These are phyloP conservation scores for Mortierella sp. DNA, from an alignment of 371 early-diverging fungal species.

Conservation along the genomic window DNA sequence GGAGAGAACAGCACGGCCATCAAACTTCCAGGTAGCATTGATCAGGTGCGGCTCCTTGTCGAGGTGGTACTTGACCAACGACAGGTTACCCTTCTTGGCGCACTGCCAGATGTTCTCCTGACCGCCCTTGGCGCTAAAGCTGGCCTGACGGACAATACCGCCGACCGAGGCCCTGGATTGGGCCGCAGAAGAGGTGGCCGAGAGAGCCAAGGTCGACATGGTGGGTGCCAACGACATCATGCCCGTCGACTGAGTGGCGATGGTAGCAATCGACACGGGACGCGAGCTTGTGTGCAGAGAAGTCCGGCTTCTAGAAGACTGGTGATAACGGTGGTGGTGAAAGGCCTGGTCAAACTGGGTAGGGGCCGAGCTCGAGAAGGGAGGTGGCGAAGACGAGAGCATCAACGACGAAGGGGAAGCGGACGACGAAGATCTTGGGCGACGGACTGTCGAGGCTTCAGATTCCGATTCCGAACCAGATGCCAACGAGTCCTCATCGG, in stretches of 20 bases:
- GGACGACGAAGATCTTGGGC: not conserved
- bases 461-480: not conserved
- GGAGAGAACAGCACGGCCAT: constrained; percentile 52
- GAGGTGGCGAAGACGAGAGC: not conserved
- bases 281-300: constrained; percentile 10
- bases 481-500: not conserved
- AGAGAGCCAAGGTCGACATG: constrained; percentile 51
- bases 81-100: constrained; percentile 52
- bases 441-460: not conserved
- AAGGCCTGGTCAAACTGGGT: not conserved
- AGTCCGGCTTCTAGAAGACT: not conserved
- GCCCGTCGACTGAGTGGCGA: constrained; percentile 47
- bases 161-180: not conserved
- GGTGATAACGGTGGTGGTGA: not conserved
- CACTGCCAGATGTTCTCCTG: constrained; percentile 53
- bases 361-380: constrained; percentile 3
- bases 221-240: constrained; percentile 48
- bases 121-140: constrained; percentile 25
- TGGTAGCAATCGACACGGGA: constrained; percentile 42
- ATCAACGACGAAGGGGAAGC: not conserved
- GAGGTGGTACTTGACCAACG: constrained; percentile 46
- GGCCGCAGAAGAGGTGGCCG: constrained; percentile 37
- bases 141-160: not conserved
- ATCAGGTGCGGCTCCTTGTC: constrained; percentile 43
- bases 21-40: constrained; percentile 52